Percentiles rank a stretch among this genome's conserved stretches.
Conservation (phyloP, 1,284 basidiomycete species). For the Sanghuangporus weigelae region DNA sequence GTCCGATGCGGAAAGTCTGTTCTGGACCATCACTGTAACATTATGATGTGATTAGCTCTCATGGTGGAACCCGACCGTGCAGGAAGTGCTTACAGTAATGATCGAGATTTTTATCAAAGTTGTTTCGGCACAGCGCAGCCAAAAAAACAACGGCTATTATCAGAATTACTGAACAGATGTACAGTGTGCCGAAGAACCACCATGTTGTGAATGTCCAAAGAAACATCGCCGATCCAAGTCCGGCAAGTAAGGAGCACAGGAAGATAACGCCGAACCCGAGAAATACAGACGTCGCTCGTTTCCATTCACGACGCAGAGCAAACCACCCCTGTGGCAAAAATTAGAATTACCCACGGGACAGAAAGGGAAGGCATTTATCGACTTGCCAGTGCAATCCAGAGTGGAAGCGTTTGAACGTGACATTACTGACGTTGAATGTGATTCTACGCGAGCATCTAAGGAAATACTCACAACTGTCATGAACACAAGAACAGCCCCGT, state of each 20-base stretch:
- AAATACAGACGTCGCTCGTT: conserved; percentile 19
- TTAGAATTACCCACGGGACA: not conserved
- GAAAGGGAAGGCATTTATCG: not conserved
- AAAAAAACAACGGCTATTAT: conserved; percentile 18
- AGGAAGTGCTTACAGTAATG: conserved; percentile 17
- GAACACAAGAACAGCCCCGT: conserved; percentile 14
- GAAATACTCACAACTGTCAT: conserved; percentile 15
- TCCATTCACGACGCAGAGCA: conserved; percentile 20
- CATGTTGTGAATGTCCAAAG: conserved; percentile 22
- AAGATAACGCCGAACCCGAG: conserved; percentile 12
- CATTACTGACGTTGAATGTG: not conserved
- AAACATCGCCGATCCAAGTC: conserved; percentile 20
- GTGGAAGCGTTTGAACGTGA: conserved; percentile 3
- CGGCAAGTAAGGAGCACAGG: conserved; percentile 12
- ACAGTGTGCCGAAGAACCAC: conserved; percentile 23
- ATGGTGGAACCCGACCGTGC: not conserved
- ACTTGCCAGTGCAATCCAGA: conserved; percentile 16
- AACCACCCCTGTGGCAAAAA: conserved; percentile 18
- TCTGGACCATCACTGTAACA: conserved; percentile 8
- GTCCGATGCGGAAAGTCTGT: not conserved
- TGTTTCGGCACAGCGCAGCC: conserved; percentile 20
- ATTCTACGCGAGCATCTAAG: not conserved
- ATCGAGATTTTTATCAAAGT: conserved; percentile 22
- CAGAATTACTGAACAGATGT: conserved; percentile 14
- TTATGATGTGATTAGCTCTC: not conserved